Percentiles rank a stretch among this genome's conserved stretches.
These are phyloP conservation scores for Aspergillus fumigatiaffinis DNA, from an alignment of 2,329 filamentous ascomycete genomes.

Conservation along the genomic window DNA sequence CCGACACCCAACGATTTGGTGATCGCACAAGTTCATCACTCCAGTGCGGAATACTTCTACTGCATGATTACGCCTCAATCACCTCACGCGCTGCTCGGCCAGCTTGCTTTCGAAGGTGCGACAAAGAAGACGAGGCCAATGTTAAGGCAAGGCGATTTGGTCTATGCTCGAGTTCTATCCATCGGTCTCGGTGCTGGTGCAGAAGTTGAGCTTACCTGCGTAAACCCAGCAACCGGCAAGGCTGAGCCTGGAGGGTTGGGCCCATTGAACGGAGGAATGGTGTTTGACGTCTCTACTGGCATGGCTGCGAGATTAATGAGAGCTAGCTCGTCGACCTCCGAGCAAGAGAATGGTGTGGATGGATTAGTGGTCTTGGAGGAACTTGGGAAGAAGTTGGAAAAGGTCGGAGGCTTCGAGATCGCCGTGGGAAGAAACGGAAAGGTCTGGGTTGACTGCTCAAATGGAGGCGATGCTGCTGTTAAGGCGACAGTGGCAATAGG, in stretches of 20 bases:
- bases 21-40: conserved; percentile 78
- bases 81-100: conserved; percentile 66
- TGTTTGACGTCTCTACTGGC: conserved; percentile 73
- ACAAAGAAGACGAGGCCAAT: conserved; percentile 87
- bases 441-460: conserved; percentile 78
- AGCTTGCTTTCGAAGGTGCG: conserved; percentile 88
- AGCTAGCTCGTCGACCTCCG: conserved; percentile 37
- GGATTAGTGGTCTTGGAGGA: conserved; percentile 73
- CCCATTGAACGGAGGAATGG: conserved; percentile 77
- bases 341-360: conserved; percentile 48
- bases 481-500: conserved; percentile 75
- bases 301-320: conserved; percentile 72
- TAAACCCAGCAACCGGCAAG: conserved; percentile 81
- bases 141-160: conserved; percentile 68
- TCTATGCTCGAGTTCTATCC: conserved; percentile 80
- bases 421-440: conserved; percentile 89
- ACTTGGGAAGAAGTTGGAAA: conserved; percentile 67
- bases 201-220: conserved; percentile 86
- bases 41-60: conserved; percentile 71
- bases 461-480: conserved; percentile 52
- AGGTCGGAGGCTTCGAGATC: conserved; percentile 71
- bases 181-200: conserved; percentile 77
- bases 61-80: conserved; percentile 67
- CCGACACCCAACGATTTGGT: conserved; percentile 80
- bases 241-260: conserved; percentile 83